Evolutionary conservation across 2,329 filamentous ascomycete species (phyloP).

Genomic region (Fusarium oligoseptatum): DNA sequence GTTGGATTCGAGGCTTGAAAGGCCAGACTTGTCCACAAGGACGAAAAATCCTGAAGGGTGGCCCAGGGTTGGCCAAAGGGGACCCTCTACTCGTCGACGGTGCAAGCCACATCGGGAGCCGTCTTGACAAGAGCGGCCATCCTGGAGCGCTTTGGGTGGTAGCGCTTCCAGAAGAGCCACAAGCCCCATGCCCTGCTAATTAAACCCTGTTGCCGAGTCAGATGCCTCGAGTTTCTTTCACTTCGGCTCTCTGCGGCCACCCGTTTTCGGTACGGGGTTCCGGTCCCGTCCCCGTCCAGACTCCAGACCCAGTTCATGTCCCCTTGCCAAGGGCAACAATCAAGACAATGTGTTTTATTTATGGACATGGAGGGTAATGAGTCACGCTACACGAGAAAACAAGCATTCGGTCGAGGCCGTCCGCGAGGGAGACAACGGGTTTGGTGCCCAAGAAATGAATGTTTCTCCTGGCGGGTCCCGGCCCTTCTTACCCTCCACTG

Average conservation of each 20-base stretch:
- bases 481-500: background rate
- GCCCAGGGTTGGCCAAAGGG: slow-evolving; percentile 17
- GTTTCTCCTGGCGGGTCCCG: background rate
- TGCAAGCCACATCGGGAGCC: slow-evolving; percentile 43
- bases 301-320: slow-evolving; percentile 10
- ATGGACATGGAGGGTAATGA: slow-evolving; percentile 27
- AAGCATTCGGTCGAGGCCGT: slow-evolving; percentile 5
- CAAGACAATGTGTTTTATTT: slow-evolving; percentile 6
- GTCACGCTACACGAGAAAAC: slow-evolving; percentile 32
- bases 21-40: slow-evolving; percentile 41
- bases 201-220: slow-evolving; percentile 47
- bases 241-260: slow-evolving; percentile 38
- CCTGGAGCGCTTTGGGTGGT: slow-evolving; percentile 27
- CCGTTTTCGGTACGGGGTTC: slow-evolving; percentile 34
- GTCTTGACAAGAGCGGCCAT: slow-evolving; percentile 36
- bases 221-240: slow-evolving; percentile 21
- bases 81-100: slow-evolving; percentile 22
- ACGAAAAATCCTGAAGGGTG: slow-evolving; percentile 40
- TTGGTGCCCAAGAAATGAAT: slow-evolving; percentile 8
- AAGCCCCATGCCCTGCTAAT: slow-evolving; percentile 35
- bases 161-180: slow-evolving; percentile 37
- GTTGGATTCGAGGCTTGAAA: slow-evolving; percentile 28
- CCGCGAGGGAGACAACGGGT: slow-evolving; percentile 3
- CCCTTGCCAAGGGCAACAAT: slow-evolving; percentile 23
- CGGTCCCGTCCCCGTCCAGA: slow-evolving; percentile 20